phyloP scores from a whole-genome alignment of 495 filamentous ascomycete species.

The Parathielavia hyrcaniae region DNA sequence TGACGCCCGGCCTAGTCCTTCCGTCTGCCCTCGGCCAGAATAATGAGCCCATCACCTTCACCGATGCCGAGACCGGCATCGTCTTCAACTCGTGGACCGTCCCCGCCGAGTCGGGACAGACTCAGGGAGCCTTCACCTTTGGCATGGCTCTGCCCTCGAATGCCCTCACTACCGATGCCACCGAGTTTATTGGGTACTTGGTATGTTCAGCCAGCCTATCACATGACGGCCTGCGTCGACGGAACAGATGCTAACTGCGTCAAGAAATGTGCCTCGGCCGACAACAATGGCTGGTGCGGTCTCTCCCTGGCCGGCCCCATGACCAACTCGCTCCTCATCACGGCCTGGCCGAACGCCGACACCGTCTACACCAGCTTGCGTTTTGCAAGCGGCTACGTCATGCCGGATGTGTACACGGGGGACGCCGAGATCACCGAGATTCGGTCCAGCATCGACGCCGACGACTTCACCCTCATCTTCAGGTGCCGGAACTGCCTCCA shows the following conservation, averaged over 20 bases:
- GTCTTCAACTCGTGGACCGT: conserved; percentile 41
- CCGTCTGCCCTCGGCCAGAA: conserved; percentile 28
- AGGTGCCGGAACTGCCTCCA: conserved; percentile 56
- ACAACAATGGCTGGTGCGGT: conserved; percentile 50
- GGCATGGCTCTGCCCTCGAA: conserved; percentile 52
- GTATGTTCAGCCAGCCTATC: conserved; percentile 27
- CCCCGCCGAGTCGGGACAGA: conserved; percentile 24
- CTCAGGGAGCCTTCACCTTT: conserved; percentile 43
- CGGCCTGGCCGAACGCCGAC: conserved; percentile 49
- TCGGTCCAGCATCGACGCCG: conserved; percentile 47
- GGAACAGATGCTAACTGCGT: conserved; percentile 13
- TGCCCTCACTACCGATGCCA: conserved; percentile 45
- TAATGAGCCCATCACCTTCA: conserved; percentile 30
- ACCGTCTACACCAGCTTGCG: conserved; percentile 49
- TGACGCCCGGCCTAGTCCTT: conserved; percentile 21
- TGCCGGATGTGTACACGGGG: conserved; percentile 53
- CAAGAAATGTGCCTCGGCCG: conserved; percentile 31
- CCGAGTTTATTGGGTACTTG: conserved; percentile 55
- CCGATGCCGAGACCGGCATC: conserved; percentile 42
- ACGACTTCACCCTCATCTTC: conserved; percentile 53
- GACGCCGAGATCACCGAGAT: conserved; percentile 53
- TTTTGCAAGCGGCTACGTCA: conserved; percentile 52
- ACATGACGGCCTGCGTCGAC: background rate
- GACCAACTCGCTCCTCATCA: conserved; percentile 53
- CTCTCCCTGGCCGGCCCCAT: conserved; percentile 51